Evolutionary conservation across 306 rosid genomes (phyloP), one percentile per base, ranked within the genome.

Genomic region (Malus sieversii): DNA sequence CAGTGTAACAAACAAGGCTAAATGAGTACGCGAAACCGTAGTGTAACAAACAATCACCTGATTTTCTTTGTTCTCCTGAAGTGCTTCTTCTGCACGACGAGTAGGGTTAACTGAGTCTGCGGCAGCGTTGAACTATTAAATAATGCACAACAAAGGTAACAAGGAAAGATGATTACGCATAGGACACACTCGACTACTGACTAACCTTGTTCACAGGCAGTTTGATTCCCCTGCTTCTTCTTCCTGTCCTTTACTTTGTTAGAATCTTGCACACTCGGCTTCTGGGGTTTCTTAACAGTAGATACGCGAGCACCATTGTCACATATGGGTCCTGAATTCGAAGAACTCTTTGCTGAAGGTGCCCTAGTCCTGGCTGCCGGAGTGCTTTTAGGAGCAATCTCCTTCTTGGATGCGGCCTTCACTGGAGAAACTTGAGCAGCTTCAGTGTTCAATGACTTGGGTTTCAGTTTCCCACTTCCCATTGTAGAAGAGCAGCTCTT

Each of bases 51-150:
- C 25, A 70, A 29, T 78, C 82, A 87, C 97, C 97, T 85, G 77
- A 69, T 91, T 91, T 83, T 91, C 95, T 89, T 91, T 91, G 87
- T 88, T 79, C 74, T 78, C 90, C 55, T 45, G 76, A 19, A 71
- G 75, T 59, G 70, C 74, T 38, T 78, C 78, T n/a, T 79, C 87
- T 46, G 86, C 70, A 44, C 19, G 74, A 44, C 19, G 74, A 77
- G 85, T 32, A 66, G 89, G 77, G 68, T 82, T 79, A 60, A 44
- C 70, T 6, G 79, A 70, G 78, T 75, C 92, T 87, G 89, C 20
- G 62, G 75, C 52, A 66, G 53, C 40, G 71, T 27, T 4, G 38
- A 76, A 76, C 57, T 15, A 68, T 68, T 35, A 79, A 48, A 35
- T 16, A 44, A 74, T 77, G 40, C 63, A 10, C 51, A 46, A 20